Evolutionary conservation across 2,329 filamentous ascomycete species (phyloP).

Genomic region (Delphinella strobiligena): DNA sequence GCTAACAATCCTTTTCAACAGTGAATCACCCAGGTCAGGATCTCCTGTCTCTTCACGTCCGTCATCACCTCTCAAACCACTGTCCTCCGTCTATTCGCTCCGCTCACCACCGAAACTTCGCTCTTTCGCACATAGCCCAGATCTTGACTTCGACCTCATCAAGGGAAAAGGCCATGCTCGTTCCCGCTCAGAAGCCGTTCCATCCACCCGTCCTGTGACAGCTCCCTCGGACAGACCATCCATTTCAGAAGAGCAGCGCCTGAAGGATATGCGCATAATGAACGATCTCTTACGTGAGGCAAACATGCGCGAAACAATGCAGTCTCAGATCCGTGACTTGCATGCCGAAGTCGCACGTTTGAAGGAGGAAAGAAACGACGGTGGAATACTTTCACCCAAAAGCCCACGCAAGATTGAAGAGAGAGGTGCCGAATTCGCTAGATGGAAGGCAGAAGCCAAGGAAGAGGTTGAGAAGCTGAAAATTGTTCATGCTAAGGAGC

Average conservation of each 20-base stretch:
- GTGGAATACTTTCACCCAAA: background rate
- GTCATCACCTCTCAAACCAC: constrained; percentile 1
- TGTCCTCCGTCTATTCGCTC: constrained; percentile 1
- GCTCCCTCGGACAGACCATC: constrained; percentile 4
- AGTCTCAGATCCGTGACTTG: constrained; percentile 8
- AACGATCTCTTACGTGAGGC: constrained; percentile 11
- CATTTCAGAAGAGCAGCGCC: constrained; percentile 10
- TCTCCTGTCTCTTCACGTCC: background rate
- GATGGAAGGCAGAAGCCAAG: constrained; percentile 1
- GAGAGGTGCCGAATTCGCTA: constrained; percentile 1
- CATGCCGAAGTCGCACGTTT: constrained; percentile 9
- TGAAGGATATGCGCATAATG: constrained; percentile 11
- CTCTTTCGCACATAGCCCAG: constrained; percentile 5
- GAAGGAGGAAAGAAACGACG: background rate
- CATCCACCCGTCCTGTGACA: constrained; percentile 4
- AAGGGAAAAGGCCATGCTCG: constrained; percentile 7
- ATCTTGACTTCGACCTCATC: constrained; percentile 9
- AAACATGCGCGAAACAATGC: constrained; percentile 7
- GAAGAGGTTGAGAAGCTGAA: constrained; percentile 5
- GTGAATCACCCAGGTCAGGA: background rate
- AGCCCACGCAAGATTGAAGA: constrained; percentile 4
- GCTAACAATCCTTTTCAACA: background rate
- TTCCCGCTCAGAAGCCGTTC: constrained; percentile 6
- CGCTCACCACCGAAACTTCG: constrained; percentile 7
- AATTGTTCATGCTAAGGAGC: constrained; percentile 4